These are phyloP conservation scores for Plectranthus barbatus DNA, from an alignment of 257 asterid genomes.

Conservation along the genomic window DNA sequence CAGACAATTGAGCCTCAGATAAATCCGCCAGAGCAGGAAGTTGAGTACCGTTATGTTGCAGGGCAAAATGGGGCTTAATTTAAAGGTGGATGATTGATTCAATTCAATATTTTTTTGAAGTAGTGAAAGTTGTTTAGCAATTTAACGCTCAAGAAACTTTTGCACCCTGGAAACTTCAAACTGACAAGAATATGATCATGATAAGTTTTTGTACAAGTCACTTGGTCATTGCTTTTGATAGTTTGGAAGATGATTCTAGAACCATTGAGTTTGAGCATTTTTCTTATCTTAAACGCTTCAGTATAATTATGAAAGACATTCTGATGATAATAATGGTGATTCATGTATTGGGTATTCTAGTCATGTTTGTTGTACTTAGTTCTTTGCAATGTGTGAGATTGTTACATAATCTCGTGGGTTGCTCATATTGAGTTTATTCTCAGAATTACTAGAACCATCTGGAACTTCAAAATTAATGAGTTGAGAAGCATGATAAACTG, in stretches of 20 bases:
- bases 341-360: background rate
- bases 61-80: constrained; percentile 22
- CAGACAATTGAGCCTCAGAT: constrained; percentile 1
- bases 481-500: background rate
- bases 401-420: background rate
- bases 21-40: constrained; percentile 22
- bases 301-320: background rate
- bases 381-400: background rate
- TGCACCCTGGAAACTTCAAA: constrained; percentile 7
- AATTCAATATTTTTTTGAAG: background rate
- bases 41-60: constrained; percentile 25
- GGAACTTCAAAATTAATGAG: background rate
- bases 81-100: constrained; percentile 4
- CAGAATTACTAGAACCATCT: background rate
- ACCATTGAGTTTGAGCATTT: background rate
- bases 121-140: constrained; percentile 3
- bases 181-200: background rate
- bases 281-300: background rate
- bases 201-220: background rate
- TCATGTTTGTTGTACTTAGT: background rate
- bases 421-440: background rate
- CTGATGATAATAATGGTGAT: background rate
- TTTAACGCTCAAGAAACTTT: background rate
- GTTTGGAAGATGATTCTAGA: constrained; percentile 5
- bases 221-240: constrained; percentile 3